These are phyloP conservation scores for Thelonectria blattea DNA, from an alignment of 2,329 filamentous ascomycete genomes.

Conservation along the genomic window DNA sequence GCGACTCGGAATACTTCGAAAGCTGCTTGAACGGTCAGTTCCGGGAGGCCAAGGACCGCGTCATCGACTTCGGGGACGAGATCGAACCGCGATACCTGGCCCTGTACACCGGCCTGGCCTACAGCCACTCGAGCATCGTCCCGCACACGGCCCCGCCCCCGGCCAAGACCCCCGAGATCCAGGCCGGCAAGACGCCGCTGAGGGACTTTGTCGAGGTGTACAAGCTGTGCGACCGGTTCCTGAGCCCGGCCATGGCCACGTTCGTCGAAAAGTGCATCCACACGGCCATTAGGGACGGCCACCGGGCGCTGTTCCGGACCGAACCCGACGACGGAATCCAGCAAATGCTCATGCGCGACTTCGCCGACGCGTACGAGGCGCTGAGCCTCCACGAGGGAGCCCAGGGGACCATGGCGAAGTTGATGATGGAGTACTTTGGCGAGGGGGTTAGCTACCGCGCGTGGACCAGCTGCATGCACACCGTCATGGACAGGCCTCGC, in stretches of 20 bases:
- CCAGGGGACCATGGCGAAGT: conserved; percentile 33
- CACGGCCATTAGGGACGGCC: conserved; percentile 40
- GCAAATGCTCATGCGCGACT: conserved; percentile 40
- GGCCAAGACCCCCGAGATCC: conserved; percentile 35
- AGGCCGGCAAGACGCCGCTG: conserved; percentile 36
- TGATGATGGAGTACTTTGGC: conserved; percentile 43
- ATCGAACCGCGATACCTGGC: conserved; percentile 43
- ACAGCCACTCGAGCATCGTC: conserved; percentile 43
- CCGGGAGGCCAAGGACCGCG: conserved; percentile 36
- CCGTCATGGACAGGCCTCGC: conserved; percentile 36
- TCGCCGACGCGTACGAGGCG: conserved; percentile 45
- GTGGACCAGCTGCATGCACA: conserved; percentile 37
- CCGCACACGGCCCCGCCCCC: conserved; percentile 37
- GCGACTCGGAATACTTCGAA: conserved; percentile 45
- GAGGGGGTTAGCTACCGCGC: conserved; percentile 39
- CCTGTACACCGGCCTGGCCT: conserved; percentile 44
- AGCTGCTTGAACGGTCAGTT: conserved; percentile 38
- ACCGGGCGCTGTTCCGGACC: conserved; percentile 42
- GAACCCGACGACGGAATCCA: conserved; percentile 38
- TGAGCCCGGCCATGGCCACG: conserved; percentile 39
- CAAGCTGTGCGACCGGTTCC: conserved; percentile 46
- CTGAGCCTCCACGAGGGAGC: conserved; percentile 31
- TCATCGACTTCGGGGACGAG: conserved; percentile 40
- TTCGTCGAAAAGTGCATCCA: conserved; percentile 42
- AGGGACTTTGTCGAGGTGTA: conserved; percentile 45